phyloP scores from a whole-genome alignment of 169 alveolate genomes.

The Plasmodium cynomolgi region DNA sequence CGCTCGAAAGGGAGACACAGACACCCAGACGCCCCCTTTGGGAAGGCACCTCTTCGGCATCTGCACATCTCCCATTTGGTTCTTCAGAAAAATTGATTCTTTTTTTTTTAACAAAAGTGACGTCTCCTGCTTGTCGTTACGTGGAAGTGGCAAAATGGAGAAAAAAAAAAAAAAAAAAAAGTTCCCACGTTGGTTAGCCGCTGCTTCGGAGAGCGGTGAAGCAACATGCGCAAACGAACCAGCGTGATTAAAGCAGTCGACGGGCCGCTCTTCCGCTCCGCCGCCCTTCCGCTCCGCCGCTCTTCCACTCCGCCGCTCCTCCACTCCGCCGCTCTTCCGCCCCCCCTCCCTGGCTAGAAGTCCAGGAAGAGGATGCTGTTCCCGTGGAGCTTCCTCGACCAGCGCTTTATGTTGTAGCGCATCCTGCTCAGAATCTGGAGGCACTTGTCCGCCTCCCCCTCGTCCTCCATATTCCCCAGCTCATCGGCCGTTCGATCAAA shows the following conservation, averaged over 20 bases:
- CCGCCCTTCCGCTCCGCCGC: background rate
- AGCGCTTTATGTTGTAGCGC: conserved; percentile 45
- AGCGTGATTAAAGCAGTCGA: background rate
- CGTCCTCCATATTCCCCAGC: conserved; percentile 19
- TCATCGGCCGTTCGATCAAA: conserved; percentile 30
- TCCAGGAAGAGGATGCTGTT: conserved; percentile 39
- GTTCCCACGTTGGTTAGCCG: background rate
- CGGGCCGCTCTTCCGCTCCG: background rate
- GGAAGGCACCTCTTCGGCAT: background rate
- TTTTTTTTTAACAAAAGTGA: background rate
- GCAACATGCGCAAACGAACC: background rate
- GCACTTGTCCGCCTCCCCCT: conserved; percentile 29
- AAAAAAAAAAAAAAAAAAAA: background rate
- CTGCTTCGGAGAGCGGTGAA: background rate
- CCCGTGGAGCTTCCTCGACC: conserved; percentile 54
- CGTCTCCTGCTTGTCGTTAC: background rate
- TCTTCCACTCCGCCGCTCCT: background rate
- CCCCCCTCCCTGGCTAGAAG: background rate
- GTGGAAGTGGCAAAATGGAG: background rate
- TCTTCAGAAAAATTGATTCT: background rate
- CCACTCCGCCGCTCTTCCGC: background rate
- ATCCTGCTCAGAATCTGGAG: conserved; percentile 37
- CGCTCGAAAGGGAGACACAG: background rate
- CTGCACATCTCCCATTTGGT: background rate
- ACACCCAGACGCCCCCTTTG: background rate